Conservation (phyloP, 2,329 filamentous ascomycete genomes). For the Penicillium sp. region DNA sequence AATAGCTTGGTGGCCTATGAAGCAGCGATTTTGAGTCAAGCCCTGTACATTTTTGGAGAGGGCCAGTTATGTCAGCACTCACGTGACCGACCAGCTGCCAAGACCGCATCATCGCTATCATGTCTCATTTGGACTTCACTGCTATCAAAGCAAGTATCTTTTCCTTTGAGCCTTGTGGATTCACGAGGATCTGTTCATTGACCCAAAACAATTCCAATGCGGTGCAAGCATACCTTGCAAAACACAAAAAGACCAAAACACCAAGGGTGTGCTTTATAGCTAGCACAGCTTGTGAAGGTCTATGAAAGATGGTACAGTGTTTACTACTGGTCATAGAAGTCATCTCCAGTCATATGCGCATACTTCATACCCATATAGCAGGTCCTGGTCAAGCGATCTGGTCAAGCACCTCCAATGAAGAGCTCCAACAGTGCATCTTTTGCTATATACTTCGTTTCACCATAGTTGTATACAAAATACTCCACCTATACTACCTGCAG, state of each 20-base stretch:
- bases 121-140: neutral
- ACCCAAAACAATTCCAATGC: too few relatives aligned
- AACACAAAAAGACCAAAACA: neutral
- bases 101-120: neutral
- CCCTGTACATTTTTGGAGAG: conserved; percentile 2
- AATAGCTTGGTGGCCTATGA: neutral
- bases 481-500: neutral
- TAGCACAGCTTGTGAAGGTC: too few relatives aligned
- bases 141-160: neutral
- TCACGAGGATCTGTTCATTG: too few relatives aligned
- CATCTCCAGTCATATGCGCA: neutral
- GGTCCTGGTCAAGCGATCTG: neutral
- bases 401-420: neutral
- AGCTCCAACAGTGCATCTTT: neutral
- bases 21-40: neutral
- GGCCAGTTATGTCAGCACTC: conserved; percentile 5
- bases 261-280: neutral
- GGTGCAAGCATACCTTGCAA: neutral
- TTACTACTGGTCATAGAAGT: neutral
- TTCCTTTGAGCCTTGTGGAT: too few relatives aligned
- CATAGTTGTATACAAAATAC: neutral
- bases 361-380: neutral
- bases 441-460: neutral
- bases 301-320: neutral
- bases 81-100: neutral